phyloP scores from a whole-genome alignment of 2,329 filamentous ascomycete species.

The Zarea fungicola region DNA sequence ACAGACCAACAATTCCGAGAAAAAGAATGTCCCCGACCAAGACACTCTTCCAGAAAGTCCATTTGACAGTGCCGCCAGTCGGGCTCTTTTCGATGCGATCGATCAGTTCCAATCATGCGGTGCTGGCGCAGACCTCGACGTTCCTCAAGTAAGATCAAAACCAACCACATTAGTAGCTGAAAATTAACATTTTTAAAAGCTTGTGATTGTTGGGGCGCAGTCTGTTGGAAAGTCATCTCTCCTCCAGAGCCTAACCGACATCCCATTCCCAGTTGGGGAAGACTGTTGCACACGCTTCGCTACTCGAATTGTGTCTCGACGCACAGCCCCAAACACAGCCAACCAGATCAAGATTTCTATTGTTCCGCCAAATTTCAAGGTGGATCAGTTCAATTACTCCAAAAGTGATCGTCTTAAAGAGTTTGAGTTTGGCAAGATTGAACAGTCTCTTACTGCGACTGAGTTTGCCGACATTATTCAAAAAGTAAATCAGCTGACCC shows the following conservation, averaged over 20 bases:
- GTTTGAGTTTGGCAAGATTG: conserved; percentile 18
- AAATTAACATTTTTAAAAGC: conserved; percentile 20
- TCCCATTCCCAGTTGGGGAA: conserved; percentile 30
- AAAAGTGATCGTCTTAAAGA: conserved; percentile 14
- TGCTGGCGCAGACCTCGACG: conserved; percentile 24
- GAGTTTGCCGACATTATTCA: conserved; percentile 26
- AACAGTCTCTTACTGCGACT: conserved; percentile 23
- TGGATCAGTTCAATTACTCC: conserved; percentile 19
- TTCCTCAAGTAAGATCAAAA: conserved; percentile 28
- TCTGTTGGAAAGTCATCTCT: conserved; percentile 35
- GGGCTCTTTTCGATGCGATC: conserved; percentile 31
- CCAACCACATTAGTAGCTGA: not conserved
- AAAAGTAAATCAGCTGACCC: conserved; percentile 18
- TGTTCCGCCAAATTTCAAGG: conserved; percentile 20
- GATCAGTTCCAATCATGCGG: conserved; percentile 30
- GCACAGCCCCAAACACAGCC: conserved; percentile 23
- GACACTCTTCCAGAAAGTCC: conserved; percentile 23
- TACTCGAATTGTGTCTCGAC: conserved; percentile 31
- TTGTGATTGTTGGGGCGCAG: conserved; percentile 33
- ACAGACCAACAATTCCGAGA: not conserved
- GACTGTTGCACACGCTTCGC: conserved; percentile 33
- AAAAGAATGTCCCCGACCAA: not conserved
- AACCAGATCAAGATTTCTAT: conserved; percentile 29
- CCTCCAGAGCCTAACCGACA: conserved; percentile 31
- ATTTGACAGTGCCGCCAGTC: conserved; percentile 30